Base-by-base conservation (phyloP, 1,284 basidiomycete species). In the Thecaphora thlaspeos region DNA sequence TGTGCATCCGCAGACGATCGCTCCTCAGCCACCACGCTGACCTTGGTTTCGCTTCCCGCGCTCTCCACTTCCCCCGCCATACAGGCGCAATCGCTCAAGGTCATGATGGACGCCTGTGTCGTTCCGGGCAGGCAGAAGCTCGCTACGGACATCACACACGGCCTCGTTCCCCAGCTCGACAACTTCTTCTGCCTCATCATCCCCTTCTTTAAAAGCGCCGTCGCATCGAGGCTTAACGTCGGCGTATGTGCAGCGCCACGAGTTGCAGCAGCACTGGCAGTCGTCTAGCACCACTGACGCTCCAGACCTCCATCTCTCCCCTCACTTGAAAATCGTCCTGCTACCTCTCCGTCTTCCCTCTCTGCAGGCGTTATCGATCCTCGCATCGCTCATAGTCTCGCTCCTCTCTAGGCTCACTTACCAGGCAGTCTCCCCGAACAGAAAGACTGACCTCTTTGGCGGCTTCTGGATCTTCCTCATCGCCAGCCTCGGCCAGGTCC, bases 361-460 rank as follows among this genome's bases (percentile, higher is more conserved):
- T 10, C 10, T 34, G 10, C 38, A 40, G 38, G 18, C 21, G 4
- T 56, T 54, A 28, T 39, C 63, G 21, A 48, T 66, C 43, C 52
- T 66, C 49, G 46, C 48, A 23, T 49, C 55, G 18, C 45, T 51
- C 37, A 51, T 48, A 7, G 32, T 61, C 2, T 59, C 58, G 0
- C 47, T 61, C 3, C 51, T 49, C 14, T 55, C 58, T 19, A 59
- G 59, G 21, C 63, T 66, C 46, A 58, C 47, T 22, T 66, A 61
- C 53, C 58, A 61, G 32, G 58, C 63, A 1, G 63, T 61, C 22
- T 66, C 63, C 38, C 63, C 63, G 0, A 66, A 66, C 30, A 55
- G 63, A 49, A 66, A 61, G 32, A 55, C 63, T 1, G 9, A 34
- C 2, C 34, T 66, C 43, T 55, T 59, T 36, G 45, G 52, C n/a